Base-by-base conservation (phyloP, 352 stramenopile species). In the Globisporangium nodosum region DNA sequence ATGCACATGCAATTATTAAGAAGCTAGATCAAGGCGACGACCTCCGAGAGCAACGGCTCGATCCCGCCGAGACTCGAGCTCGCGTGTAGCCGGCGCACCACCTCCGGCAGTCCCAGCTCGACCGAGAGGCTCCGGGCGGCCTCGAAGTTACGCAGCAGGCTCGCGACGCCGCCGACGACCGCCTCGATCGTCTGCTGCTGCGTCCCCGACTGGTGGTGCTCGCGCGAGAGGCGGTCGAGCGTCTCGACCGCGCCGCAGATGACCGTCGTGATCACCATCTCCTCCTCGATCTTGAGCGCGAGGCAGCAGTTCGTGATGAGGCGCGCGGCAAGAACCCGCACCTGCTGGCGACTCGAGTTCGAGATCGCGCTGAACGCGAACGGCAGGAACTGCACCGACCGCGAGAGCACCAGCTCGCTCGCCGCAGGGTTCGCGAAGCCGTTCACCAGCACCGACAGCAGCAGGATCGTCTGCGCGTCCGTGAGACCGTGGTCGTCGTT, bases 241-340 rank as follows among this genome's bases (percentile, higher is more conserved):
- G 77, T 83, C 57, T 93, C 83, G 9, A 84, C 68, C 6, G 71
- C 79, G 8, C 83, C 83, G 31, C 78, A 88, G 24, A 93, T 68
- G 21, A 93, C 69, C 16, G 75, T 86, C 30, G 78, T 89, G 56
- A 91, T 71, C 37, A 89, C 68, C 15, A 86, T 64, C 35, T 90
- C 79, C 49, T 93, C 79, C 37, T 84, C 83, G 11, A 85, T 71
- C 45, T 79, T 62, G 49, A 89, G 71, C 18, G 78, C 73, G 45
- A 87, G 64, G 51, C 74, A 89, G 65, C 80, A 88, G 57, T 93
- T 93, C 65, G 76, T 74, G 37, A 93, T 73, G 27, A 91, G 62
- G 47, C 73, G 73, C 33, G 78, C 74, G 24, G 78, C 77, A 18
- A 93, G 56, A 24, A 87, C 64, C 24, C 79, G 71, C 54, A 76